A percentile compares a stretch with the other conserved stretches of the same genome.
Evolutionary conservation across 2,329 filamentous ascomycete genomes (phyloP).

Genomic region (Aureobasidium subglaciale): DNA sequence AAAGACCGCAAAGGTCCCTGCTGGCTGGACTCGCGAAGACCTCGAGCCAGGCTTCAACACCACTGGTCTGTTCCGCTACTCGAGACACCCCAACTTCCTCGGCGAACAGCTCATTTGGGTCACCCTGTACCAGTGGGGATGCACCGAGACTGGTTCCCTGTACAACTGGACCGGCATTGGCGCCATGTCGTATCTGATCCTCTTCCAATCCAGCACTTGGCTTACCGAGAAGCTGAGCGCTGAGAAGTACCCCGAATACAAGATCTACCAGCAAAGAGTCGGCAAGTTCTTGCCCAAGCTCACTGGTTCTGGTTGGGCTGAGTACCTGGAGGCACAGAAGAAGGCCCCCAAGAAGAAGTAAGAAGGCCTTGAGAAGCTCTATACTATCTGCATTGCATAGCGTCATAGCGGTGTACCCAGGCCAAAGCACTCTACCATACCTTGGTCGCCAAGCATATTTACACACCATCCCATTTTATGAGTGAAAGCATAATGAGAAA

Average conservation of each 20-base stretch:
- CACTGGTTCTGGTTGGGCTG: slow-evolving; percentile 27
- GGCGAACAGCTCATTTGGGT: slow-evolving; percentile 91
- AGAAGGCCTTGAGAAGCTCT: neutral
- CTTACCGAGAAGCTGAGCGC: slow-evolving; percentile 77
- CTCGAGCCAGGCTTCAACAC: slow-evolving; percentile 86
- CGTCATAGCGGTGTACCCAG: neutral
- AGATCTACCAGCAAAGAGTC: slow-evolving; percentile 72
- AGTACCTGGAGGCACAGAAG: slow-evolving; percentile 22
- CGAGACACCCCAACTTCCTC: slow-evolving; percentile 89
- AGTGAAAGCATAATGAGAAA: slow-evolving; percentile 5
- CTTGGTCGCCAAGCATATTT: neutral
- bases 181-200: slow-evolving; percentile 58
- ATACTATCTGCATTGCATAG: neutral
- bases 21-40: slow-evolving; percentile 55
- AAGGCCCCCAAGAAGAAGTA: slow-evolving; percentile 14
- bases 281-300: slow-evolving; percentile 70
- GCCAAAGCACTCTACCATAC: neutral
- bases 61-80: slow-evolving; percentile 77
- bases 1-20: slow-evolving; percentile 62
- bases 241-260: slow-evolving; percentile 83
- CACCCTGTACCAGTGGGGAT: slow-evolving; percentile 79
- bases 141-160: slow-evolving; percentile 60
- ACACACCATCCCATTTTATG: neutral
- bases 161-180: slow-evolving; percentile 76
- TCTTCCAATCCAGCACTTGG: slow-evolving; percentile 86